phyloP scores from a whole-genome alignment of 2,329 filamentous ascomycete species.

The Colletotrichum ledebouriae region DNA sequence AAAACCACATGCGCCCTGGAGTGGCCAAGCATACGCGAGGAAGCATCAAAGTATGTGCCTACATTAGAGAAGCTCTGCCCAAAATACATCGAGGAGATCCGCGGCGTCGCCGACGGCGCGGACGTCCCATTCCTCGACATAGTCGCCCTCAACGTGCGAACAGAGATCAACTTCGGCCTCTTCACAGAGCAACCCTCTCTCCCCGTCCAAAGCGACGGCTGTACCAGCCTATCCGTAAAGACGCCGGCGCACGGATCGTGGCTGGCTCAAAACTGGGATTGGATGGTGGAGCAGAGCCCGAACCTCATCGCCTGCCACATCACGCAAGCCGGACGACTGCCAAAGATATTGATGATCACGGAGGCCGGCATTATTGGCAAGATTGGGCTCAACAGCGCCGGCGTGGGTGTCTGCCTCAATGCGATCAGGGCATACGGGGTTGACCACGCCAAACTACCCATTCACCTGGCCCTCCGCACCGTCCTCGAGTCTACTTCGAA shows the following conservation, averaged over 20 bases:
- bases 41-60: background rate
- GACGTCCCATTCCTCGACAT: constrained; percentile 61
- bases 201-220: constrained; percentile 62
- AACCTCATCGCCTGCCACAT: constrained; percentile 65
- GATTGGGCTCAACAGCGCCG: constrained; percentile 71
- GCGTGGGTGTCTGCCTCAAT: constrained; percentile 72
- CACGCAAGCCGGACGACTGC: constrained; percentile 55
- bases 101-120: constrained; percentile 67
- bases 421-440: constrained; percentile 71
- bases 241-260: constrained; percentile 50
- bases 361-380: constrained; percentile 74
- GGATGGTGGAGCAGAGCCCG: constrained; percentile 62
- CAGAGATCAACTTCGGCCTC: constrained; percentile 69
- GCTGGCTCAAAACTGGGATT: constrained; percentile 73
- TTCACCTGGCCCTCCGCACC: constrained; percentile 71
- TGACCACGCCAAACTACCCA: constrained; percentile 64
- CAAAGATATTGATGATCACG: constrained; percentile 68
- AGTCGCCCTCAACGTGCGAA: constrained; percentile 69
- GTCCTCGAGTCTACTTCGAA: constrained; percentile 64
- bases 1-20: background rate
- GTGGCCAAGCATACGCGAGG: background rate
- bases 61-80: background rate
- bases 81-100: constrained; percentile 54
- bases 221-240: constrained; percentile 65
- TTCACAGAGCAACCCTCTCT: constrained; percentile 51